A percentile compares a stretch with the other conserved stretches of the same genome.
Evolutionary conservation across 2,329 filamentous ascomycete species (phyloP).

Genomic region (Aureobasidium sp.): DNA sequence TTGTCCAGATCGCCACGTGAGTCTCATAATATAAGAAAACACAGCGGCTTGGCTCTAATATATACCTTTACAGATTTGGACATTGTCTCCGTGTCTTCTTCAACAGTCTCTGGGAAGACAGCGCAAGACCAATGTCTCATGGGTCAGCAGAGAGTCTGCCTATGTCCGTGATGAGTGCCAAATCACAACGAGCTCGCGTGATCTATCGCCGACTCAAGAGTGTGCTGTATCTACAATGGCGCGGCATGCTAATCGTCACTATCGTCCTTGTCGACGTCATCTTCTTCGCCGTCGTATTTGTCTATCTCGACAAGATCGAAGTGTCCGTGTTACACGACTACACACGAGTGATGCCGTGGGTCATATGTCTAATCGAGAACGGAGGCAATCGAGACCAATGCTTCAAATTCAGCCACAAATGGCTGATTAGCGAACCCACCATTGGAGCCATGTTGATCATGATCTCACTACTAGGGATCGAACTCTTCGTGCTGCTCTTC

Average conservation of each 20-base stretch:
- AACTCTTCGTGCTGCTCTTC: constrained; percentile 73
- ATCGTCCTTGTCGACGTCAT: constrained; percentile 88
- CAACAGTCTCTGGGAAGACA: constrained; percentile 66
- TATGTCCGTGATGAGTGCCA: constrained; percentile 67
- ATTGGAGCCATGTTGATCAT: constrained; percentile 76
- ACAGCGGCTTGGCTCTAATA: not conserved
- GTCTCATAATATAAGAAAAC: constrained; percentile 26
- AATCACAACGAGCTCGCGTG: constrained; percentile 74
- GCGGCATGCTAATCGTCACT: constrained; percentile 80
- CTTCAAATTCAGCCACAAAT: constrained; percentile 47
- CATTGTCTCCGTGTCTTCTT: constrained; percentile 97
- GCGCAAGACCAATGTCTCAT: constrained; percentile 32
- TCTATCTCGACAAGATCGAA: constrained; percentile 73
- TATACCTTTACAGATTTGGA: constrained; percentile 35
- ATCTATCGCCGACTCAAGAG: constrained; percentile 81
- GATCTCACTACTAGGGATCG: constrained; percentile 73
- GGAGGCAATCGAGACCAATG: constrained; percentile 61
- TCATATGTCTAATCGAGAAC: constrained; percentile 58
- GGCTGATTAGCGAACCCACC: constrained; percentile 69
- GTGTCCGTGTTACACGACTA: constrained; percentile 49
- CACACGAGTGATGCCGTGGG: constrained; percentile 55
- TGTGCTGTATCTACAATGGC: constrained; percentile 88
- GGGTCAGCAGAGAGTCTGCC: constrained; percentile 53
- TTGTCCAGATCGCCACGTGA: constrained; percentile 80
- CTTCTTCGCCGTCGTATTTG: constrained; percentile 87